Base-by-base conservation (phyloP, 352 stramenopile species). In the Pythium myriotylum region DNA sequence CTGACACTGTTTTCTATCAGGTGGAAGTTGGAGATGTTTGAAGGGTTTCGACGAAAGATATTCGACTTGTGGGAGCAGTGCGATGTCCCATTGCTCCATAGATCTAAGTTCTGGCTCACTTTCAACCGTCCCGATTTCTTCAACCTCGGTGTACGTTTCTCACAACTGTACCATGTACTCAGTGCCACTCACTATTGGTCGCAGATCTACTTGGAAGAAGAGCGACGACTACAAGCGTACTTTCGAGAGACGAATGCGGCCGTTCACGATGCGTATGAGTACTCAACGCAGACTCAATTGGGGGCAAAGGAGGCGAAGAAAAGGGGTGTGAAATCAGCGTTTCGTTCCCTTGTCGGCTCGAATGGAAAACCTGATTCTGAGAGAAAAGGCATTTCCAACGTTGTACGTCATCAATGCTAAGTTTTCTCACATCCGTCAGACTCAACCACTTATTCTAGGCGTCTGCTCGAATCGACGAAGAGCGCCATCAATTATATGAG, bases 81-180 rank as follows among this genome's bases (percentile, higher is more conserved):
- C 35, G 74, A 88, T 48, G 81, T 84, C 16, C 77, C 85, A 6
- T 52, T 94, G 20, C 61, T 91, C 0, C 77, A 94, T 65, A 74
- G 85, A 17, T 90, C 85, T 47, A 91, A 92, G 54, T 94, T 94
- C 52, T 94, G 85, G 85, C 65, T 92, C 37, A 88, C 74, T 12
- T 94, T 91, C 60, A 84, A 90, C 55, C 65, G 63, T 16, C 50
- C 71, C 2, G 80, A 94, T 53, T 94, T 90, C 32, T 90, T 94
- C 57, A 88, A 82, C 52, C 74, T 94, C 45, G 83, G 83, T 2
- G 82, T 91, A 61, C 9, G 77, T 70, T 22, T 17, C n/a, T n/a
- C n/a, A n/a, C n/a, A n/a, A n/a, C n/a, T n/a, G n/a, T n/a, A n/a
- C n/a, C n/a, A n/a, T n/a, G n/a, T n/a, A n/a, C n/a, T n/a, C n/a